Percentiles rank a stretch among this genome's conserved stretches.
These are phyloP conservation scores for Rhizopus microsporus DNA, from an alignment of 371 early-diverging fungal species.

Conservation along the genomic window DNA sequence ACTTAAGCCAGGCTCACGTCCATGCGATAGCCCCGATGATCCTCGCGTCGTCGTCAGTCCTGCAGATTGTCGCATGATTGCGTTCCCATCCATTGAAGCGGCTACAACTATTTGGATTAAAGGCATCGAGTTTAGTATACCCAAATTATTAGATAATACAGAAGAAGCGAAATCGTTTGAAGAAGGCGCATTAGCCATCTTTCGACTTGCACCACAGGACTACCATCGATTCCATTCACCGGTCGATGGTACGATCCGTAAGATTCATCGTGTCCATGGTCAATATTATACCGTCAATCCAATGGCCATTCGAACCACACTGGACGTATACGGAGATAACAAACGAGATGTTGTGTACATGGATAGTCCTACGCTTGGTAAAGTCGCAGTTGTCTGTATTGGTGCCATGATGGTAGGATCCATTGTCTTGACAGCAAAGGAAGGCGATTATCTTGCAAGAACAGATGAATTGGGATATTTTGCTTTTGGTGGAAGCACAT, in stretches of 20 bases:
- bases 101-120: slow-evolving; percentile 88
- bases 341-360: slow-evolving; percentile 72
- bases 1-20: slow-evolving; percentile 74
- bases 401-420: slow-evolving; percentile 93
- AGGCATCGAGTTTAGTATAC: slow-evolving; percentile 74
- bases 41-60: slow-evolving; percentile 73
- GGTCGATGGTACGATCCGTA: slow-evolving; percentile 69
- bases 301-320: slow-evolving; percentile 78
- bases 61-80: slow-evolving; percentile 81
- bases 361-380: slow-evolving; percentile 70
- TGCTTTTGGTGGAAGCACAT: slow-evolving; percentile 80
- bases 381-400: slow-evolving; percentile 72
- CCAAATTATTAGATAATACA: slow-evolving; percentile 59
- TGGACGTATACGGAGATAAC: slow-evolving; percentile 89
- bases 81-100: slow-evolving; percentile 67
- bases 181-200: slow-evolving; percentile 75
- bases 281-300: slow-evolving; percentile 87
- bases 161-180: slow-evolving; percentile 55
- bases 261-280: slow-evolving; percentile 65
- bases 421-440: slow-evolving; percentile 66
- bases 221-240: slow-evolving; percentile 89
- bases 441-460: slow-evolving; percentile 55
- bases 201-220: slow-evolving; percentile 87
- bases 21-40: slow-evolving; percentile 62
- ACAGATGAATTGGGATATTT: slow-evolving; percentile 87